Evolutionary conservation across 164 flowering plant genomes (phyloP).

Genomic region (Liquidambar formosana): DNA sequence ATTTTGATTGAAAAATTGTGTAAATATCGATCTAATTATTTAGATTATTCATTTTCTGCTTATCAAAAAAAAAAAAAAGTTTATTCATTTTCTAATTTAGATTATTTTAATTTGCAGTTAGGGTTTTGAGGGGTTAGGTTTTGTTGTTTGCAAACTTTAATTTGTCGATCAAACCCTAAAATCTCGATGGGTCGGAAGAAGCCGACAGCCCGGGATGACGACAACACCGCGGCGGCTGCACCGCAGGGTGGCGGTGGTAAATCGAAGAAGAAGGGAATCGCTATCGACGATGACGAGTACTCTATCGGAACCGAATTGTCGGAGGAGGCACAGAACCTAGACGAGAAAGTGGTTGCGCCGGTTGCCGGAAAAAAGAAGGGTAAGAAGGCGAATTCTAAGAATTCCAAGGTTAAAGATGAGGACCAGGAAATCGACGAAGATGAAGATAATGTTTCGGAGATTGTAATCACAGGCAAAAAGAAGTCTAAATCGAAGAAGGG

Average conservation of each 20-base stretch:
- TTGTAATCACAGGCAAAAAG: slow-evolving; percentile 49
- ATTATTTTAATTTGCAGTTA: no score
- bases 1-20: no score
- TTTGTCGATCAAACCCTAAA: not conserved
- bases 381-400: slow-evolving; percentile 41
- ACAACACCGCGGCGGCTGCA: slow-evolving; percentile 18
- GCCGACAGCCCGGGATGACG: slow-evolving; percentile 52
- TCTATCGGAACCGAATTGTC: slow-evolving; percentile 56
- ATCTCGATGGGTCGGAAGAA: slow-evolving; percentile 68
- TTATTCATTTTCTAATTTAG: no score
- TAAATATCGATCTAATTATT: no score
- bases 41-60: no score
- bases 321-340: slow-evolving; percentile 40
- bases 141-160: not conserved
- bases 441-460: slow-evolving; percentile 23
- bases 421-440: slow-evolving; percentile 19
- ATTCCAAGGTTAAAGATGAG: slow-evolving; percentile 23
- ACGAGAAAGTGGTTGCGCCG: slow-evolving; percentile 32
- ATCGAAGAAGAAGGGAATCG: slow-evolving; percentile 61
- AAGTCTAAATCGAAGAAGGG: slow-evolving; percentile 46
- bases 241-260: slow-evolving; percentile 36
- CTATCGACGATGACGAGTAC: slow-evolving; percentile 83
- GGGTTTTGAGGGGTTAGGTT: no score
- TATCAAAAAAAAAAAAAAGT: no score
- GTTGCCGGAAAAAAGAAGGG: slow-evolving; percentile 58